Evolutionary conservation across 192 early-diverging fungal species (phyloP).

Genomic region (Glomus cerebriforme): DNA sequence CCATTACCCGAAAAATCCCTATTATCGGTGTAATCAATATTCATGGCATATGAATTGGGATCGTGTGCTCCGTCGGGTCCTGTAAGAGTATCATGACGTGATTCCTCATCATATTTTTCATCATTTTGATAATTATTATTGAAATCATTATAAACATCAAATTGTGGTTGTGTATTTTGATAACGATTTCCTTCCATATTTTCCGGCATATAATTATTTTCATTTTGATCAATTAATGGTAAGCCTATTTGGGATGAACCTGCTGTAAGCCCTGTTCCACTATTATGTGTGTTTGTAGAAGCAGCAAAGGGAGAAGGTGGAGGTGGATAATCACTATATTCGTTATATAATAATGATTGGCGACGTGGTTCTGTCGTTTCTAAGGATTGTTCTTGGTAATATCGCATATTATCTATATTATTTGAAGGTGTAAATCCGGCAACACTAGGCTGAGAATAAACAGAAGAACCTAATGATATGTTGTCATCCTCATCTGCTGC

Average conservation of each 20-base stretch:
- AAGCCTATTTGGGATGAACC: not conserved
- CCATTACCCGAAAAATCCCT: not conserved
- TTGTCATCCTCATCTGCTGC: not conserved
- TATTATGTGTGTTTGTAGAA: not conserved
- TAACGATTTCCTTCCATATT: not conserved
- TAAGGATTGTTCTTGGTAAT: not conserved
- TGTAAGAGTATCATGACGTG: not conserved
- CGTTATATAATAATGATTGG: not conserved
- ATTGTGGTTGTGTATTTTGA: not conserved
- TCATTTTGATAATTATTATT: not conserved
- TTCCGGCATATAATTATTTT: not conserved
- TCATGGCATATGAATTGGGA: not conserved
- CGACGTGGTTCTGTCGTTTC: not conserved
- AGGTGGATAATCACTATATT: not conserved
- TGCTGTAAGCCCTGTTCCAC: not conserved
- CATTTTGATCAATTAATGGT: constrained; percentile 13
- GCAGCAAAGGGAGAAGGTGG: not conserved
- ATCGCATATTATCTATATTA: not conserved
- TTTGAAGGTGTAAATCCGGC: not conserved
- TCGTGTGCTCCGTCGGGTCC: not conserved
- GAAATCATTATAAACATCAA: constrained; percentile 14
- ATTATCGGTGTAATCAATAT: too few relatives aligned
- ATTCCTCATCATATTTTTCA: not conserved
- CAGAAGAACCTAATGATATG: not conserved
- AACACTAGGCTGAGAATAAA: constrained; percentile 12